Evolutionary conservation across 2,329 filamentous ascomycete species (phyloP).

Genomic region (Grosmannia penicillata): DNA sequence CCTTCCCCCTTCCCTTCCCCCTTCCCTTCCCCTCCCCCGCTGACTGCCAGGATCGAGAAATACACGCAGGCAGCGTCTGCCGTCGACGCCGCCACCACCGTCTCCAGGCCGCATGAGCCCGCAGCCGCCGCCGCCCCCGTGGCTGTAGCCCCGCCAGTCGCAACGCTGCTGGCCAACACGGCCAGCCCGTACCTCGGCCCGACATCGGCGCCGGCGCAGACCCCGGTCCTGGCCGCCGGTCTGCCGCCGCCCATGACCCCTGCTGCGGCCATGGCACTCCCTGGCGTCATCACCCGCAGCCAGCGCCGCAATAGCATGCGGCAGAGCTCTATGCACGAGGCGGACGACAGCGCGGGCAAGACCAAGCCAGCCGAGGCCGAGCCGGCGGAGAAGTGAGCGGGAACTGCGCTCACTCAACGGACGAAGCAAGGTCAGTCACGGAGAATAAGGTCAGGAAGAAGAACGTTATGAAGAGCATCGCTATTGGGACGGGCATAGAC

Average conservation of each 20-base stretch:
- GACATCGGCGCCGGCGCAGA: background rate
- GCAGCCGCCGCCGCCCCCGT: conserved; percentile 12
- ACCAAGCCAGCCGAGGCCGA: no score
- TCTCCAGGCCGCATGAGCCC: background rate
- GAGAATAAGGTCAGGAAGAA: no score
- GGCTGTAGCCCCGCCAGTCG: background rate
- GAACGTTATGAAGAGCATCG: no score
- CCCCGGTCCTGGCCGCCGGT: background rate
- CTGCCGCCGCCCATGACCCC: background rate
- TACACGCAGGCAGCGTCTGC: conserved; percentile 19
- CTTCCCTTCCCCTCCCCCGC: background rate
- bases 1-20: no score
- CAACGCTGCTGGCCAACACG: background rate
- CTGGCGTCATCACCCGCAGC: conserved; percentile 48
- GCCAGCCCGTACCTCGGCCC: background rate
- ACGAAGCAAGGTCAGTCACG: no score
- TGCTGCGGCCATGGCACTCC: conserved; percentile 25
- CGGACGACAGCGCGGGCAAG: no score
- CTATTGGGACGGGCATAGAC: no score
- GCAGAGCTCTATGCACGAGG: conserved; percentile 22
- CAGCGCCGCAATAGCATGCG: conserved; percentile 28
- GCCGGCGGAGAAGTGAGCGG: no score
- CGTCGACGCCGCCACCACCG: conserved; percentile 4
- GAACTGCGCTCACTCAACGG: no score
- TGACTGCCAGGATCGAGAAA: conserved; percentile 22